Evolutionary conservation across 352 stramenopile species (phyloP), one percentile per base, ranked within the genome.

Genomic region (Aphanomyces invadans): DNA sequence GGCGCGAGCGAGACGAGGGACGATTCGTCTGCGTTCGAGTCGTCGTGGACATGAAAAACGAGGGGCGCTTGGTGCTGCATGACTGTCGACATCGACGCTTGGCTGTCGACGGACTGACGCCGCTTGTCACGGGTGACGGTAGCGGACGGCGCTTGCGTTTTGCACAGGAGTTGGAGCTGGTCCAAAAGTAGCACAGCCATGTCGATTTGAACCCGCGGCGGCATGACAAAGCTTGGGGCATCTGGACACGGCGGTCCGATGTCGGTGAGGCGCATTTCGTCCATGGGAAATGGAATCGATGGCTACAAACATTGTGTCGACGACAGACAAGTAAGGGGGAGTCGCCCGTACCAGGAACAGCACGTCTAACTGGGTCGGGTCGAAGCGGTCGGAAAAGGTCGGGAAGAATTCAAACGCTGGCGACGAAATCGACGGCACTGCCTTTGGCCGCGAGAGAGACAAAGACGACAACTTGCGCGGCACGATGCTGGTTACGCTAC

Each of bases 101-200:
- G 51, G 17, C 10, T 60, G 26, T 32, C 25, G 31, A 60, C 26
- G 21, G 23, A 32, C 25, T 36, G 12, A 21, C 51, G 7, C 2
- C 29, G 51, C 2, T 21, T 21, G 26, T 39, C 51, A 7, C 3
- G 15, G 23, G 21, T 42, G 31, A 11, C 51, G 15, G 51, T n/a
- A n/a, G n/a, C n/a, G n/a, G n/a, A n/a, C n/a, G n/a, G n/a, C n/a
- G n/a, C n/a, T n/a, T n/a, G 9, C 26, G 51, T 44, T 21, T 36
- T 39, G 12, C 23, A 60, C 23, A 60, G 51, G 15, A 60, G 29
- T 11, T 15, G 23, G 15, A 60, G 51, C 17, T 60, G 51, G 15
- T 60, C 51, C 21, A 60, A 17, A 29, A 60, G 51, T 29, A 60
- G 26, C n/a, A 60, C 51, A 2, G 51, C 23, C 31, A 29, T 60